Percentiles rank a stretch among this genome's conserved stretches.
phyloP scores from a whole-genome alignment of 345 rosid species.

The Brassica rapa region DNA sequence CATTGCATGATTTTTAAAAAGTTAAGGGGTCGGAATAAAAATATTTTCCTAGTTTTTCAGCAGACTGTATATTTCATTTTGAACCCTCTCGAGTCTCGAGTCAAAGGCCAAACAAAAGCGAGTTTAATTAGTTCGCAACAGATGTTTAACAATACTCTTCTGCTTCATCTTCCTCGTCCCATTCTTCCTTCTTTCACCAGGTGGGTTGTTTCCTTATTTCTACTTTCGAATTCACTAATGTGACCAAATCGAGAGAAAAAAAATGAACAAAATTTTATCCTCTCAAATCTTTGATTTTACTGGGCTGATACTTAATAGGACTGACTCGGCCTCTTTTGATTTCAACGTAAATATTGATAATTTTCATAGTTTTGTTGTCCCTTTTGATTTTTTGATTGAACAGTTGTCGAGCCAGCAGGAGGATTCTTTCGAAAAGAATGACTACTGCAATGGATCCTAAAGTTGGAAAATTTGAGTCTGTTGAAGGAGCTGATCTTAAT shows the following conservation, averaged over 20 bases:
- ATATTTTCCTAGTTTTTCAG: background rate
- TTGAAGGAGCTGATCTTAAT: constrained; percentile 47
- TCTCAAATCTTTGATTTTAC: background rate
- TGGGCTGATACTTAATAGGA: no score
- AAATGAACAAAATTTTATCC: background rate
- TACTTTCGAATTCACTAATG: background rate
- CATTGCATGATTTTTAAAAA: background rate
- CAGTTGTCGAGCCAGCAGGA: constrained; percentile 37
- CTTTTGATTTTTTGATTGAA: background rate
- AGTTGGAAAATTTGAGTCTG: constrained; percentile 56
- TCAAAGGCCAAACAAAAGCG: background rate
- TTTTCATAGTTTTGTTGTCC: background rate
- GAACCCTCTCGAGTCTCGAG: background rate
- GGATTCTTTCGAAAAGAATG: constrained; percentile 47
- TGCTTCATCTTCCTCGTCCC: background rate
- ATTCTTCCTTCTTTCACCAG: background rate
- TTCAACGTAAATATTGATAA: background rate
- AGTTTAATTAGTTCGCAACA: background rate
- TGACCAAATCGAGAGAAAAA: background rate
- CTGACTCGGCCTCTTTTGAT: background rate
- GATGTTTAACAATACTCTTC: background rate
- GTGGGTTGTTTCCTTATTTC: background rate
- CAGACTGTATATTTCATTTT: background rate
- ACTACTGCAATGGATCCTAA: constrained; percentile 39
- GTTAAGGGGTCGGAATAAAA: background rate